A percentile compares a stretch with the other conserved stretches of the same genome.
Conservation (phyloP, 169 alveolate species). For the Ichthyophthirius multifiliis region DNA sequence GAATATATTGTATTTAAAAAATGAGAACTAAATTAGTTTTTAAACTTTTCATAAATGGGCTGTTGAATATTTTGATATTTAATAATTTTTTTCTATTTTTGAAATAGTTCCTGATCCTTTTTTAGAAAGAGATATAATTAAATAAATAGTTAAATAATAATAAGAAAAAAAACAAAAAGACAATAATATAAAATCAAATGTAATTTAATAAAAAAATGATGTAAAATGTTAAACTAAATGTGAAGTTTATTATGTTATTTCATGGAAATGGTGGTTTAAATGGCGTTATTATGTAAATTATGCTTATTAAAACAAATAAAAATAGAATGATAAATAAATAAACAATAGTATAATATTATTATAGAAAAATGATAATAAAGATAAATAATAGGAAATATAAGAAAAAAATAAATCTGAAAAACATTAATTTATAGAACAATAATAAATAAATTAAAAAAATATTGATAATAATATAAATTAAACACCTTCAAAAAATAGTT, state of each 20-base stretch:
- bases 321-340: neutral
- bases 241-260: neutral
- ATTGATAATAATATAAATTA: neutral
- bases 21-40: neutral
- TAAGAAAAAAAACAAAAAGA: neutral
- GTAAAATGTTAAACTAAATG: neutral
- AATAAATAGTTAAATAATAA: neutral
- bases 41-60: neutral
- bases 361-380: neutral
- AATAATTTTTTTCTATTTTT: neutral
- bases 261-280: constrained; percentile 13
- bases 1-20: neutral
- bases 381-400: neutral
- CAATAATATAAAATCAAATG: neutral
- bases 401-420: neutral
- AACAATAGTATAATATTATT: neutral
- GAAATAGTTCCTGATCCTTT: neutral
- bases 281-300: constrained; percentile 2
- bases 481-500: neutral
- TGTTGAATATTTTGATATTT: neutral
- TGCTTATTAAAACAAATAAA: neutral
- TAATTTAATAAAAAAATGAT: neutral
- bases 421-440: neutral
- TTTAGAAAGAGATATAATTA: neutral
- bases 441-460: neutral